Percentiles rank a stretch among this genome's conserved stretches.
phyloP scores from a whole-genome alignment of 345 rosid genomes.

The Gossypium thurberi region DNA sequence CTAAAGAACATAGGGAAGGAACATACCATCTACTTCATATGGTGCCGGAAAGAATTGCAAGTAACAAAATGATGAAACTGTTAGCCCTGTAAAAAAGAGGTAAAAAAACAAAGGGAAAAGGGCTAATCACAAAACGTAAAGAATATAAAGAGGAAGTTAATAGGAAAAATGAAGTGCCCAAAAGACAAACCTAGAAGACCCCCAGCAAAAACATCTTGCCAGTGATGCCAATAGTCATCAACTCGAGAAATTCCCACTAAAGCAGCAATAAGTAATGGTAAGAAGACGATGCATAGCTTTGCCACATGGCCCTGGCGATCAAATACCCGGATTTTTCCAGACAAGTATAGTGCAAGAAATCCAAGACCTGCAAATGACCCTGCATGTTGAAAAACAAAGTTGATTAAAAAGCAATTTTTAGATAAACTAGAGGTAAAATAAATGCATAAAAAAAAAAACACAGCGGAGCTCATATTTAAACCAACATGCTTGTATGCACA shows the following conservation, averaged over 20 bases:
- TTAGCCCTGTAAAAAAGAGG: constrained; percentile 36
- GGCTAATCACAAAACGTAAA: neutral
- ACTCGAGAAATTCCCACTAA: constrained; percentile 80
- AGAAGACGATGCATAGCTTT: constrained; percentile 68
- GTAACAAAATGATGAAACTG: constrained; percentile 60
- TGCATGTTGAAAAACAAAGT: constrained; percentile 35
- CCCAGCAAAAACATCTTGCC: constrained; percentile 96
- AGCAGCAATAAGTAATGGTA: constrained; percentile 73
- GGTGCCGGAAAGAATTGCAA: constrained; percentile 79
- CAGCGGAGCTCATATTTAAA: neutral
- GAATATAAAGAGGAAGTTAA: neutral
- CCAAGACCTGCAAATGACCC: constrained; percentile 93
- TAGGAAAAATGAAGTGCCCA: neutral
- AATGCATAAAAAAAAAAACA: neutral
- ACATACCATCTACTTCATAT: constrained; percentile 53
- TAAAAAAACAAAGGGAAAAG: constrained; percentile 10
- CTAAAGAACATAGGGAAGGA: neutral
- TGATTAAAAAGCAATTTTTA: constrained; percentile 9
- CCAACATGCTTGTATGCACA: neutral
- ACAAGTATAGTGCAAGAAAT: constrained; percentile 61
- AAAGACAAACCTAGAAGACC: constrained; percentile 54
- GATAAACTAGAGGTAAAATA: constrained; percentile 6
- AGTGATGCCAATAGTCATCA: constrained; percentile 97
- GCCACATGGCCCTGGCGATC: constrained; percentile 86
- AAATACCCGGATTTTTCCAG: constrained; percentile 73